Conservation (phyloP, 2,329 filamentous ascomycete species). For the Paracoccidioides lutzii region DNA sequence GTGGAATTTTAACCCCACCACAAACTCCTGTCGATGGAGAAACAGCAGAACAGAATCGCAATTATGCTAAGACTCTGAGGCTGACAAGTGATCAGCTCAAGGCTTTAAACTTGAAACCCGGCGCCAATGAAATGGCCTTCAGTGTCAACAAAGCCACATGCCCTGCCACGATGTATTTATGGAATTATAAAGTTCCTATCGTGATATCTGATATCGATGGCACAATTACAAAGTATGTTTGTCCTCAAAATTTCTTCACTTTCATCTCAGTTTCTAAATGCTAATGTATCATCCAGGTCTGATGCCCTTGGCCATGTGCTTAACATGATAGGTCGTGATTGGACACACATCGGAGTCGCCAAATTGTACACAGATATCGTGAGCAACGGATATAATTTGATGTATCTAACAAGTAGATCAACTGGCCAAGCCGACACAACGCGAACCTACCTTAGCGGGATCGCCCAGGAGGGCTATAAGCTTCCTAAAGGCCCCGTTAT, state of each 20-base stretch:
- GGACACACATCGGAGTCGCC: constrained; percentile 92
- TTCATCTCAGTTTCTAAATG: neutral
- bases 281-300: constrained; percentile 36
- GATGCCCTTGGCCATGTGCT: constrained; percentile 87
- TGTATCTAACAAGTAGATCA: constrained; percentile 89
- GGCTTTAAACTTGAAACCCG: constrained; percentile 63
- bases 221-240: constrained; percentile 71
- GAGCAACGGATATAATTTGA: constrained; percentile 94
- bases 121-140: constrained; percentile 90
- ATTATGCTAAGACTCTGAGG: constrained; percentile 91
- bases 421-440: constrained; percentile 90
- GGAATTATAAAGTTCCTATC: constrained; percentile 81
- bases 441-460: constrained; percentile 75
- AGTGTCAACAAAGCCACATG: constrained; percentile 93
- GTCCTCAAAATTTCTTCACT: neutral
- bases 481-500: constrained; percentile 88
- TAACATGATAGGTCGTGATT: constrained; percentile 93
- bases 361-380: constrained; percentile 95
- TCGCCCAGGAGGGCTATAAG: constrained; percentile 73
- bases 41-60: constrained; percentile 56
- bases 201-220: constrained; percentile 98
- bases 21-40: constrained; percentile 37
- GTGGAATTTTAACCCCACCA: constrained; percentile 50
- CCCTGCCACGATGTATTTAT: constrained; percentile 83
- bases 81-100: constrained; percentile 93